These are phyloP conservation scores for Raffaelea deltoideospora DNA, from an alignment of 2,329 filamentous ascomycete species.

Conservation along the genomic window DNA sequence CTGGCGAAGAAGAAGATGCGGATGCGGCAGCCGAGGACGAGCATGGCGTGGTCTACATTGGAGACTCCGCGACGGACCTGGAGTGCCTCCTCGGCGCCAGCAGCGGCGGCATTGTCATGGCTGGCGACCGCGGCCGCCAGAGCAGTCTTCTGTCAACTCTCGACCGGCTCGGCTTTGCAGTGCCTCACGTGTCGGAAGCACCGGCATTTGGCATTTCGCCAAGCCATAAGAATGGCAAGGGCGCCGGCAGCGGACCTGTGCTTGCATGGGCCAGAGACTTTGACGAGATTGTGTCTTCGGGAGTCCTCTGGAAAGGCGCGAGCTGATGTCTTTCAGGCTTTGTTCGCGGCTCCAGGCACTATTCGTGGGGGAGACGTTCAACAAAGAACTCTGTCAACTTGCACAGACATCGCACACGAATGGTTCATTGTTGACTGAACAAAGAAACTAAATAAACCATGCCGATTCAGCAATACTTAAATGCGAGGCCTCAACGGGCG, in stretches of 20 bases:
- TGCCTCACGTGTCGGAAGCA: constrained; percentile 20
- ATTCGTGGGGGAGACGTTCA: background rate
- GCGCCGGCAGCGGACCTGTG: background rate
- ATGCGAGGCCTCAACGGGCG: too few species aligned
- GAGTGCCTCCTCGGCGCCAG: constrained; percentile 28
- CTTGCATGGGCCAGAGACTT: constrained; percentile 30
- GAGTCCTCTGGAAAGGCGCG: background rate
- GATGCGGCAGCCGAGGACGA: too few species aligned
- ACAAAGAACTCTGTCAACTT: background rate
- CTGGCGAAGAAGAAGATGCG: too few species aligned
- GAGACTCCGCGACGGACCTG: constrained; percentile 42
- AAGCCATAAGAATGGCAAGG: background rate
- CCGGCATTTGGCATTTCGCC: background rate
- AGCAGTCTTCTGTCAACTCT: constrained; percentile 21
- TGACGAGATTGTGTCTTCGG: constrained; percentile 20
- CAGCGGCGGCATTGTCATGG: constrained; percentile 29
- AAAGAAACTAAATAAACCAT: background rate
- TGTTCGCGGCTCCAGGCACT: too few species aligned
- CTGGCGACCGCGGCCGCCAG: constrained; percentile 12
- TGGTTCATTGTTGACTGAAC: background rate
- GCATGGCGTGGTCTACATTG: constrained; percentile 31
- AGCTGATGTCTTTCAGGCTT: background rate
- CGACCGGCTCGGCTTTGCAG: constrained; percentile 20
- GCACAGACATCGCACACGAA: background rate
- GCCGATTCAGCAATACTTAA: too few species aligned